These are phyloP conservation scores for Cladosporium sphaerospermum DNA, from an alignment of 2,329 filamentous ascomycete genomes.

Conservation along the genomic window DNA sequence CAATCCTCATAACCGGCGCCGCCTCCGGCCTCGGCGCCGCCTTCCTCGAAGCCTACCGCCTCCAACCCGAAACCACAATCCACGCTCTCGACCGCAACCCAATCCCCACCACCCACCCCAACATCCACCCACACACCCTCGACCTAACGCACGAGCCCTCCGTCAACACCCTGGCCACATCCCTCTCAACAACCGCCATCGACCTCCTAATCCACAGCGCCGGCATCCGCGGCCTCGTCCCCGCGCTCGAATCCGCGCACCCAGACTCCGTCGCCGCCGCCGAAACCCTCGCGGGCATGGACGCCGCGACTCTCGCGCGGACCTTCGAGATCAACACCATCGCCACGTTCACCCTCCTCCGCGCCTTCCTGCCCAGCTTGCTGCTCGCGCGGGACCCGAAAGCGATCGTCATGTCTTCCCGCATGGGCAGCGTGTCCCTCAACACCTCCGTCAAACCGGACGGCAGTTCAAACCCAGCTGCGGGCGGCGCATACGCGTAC, in stretches of 20 bases:
- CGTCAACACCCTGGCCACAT: constrained; percentile 18
- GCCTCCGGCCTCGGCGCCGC: constrained; percentile 34
- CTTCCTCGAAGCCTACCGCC: constrained; percentile 27
- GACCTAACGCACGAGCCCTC: constrained; percentile 26
- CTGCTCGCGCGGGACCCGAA: constrained; percentile 21
- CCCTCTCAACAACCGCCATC: constrained; percentile 24
- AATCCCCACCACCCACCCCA: constrained; percentile 13
- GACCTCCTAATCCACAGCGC: constrained; percentile 40
- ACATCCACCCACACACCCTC: constrained; percentile 19
- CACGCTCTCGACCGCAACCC: constrained; percentile 28
- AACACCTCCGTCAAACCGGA: constrained; percentile 23
- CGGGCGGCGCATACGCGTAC: constrained; percentile 42
- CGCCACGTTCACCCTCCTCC: constrained; percentile 37
- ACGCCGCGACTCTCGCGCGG: constrained; percentile 31
- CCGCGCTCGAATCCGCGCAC: constrained; percentile 19
- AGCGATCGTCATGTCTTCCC: constrained; percentile 38
- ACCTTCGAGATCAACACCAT: constrained; percentile 39
- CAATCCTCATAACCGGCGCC: constrained; percentile 33
- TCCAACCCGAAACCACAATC: constrained; percentile 20
- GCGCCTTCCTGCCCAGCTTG: constrained; percentile 33
- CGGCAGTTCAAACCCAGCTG: constrained; percentile 13
- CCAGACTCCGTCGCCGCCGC: constrained; percentile 34
- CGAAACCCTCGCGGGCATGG: constrained; percentile 38
- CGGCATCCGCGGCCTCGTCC: constrained; percentile 40
- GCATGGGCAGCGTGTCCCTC: constrained; percentile 39